Percentiles rank a stretch among this genome's conserved stretches.
Conservation (phyloP, 164 flowering plant species). For the Echeveria elegans region DNA sequence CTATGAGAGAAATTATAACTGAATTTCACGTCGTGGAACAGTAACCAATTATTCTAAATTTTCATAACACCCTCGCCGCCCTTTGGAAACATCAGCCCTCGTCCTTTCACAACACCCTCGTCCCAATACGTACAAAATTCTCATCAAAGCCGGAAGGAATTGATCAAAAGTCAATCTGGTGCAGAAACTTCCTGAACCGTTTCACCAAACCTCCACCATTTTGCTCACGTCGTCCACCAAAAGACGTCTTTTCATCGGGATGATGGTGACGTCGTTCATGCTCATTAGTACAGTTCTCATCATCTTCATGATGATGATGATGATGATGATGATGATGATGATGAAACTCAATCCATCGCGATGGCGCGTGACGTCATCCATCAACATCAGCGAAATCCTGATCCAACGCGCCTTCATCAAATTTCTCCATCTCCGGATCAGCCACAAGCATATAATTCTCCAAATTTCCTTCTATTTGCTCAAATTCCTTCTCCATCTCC, state of each 20-base stretch:
- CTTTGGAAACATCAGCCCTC: too few relatives aligned
- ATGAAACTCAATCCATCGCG: not conserved
- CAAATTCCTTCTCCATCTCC: not conserved
- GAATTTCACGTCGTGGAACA: too few relatives aligned
- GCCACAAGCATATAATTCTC: not conserved
- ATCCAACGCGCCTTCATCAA: not conserved
- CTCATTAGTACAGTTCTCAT: constrained; percentile 6
- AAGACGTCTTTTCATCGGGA: constrained; percentile 10
- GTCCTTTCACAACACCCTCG: too few relatives aligned
- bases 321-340: constrained; percentile 2
- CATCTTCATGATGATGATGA: constrained; percentile 1
- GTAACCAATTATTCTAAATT: too few relatives aligned
- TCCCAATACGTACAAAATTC: too few relatives aligned
- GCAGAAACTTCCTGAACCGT: constrained; percentile 28
- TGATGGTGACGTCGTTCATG: not conserved
- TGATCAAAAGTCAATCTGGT: constrained; percentile 16
- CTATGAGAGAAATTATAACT: too few relatives aligned
- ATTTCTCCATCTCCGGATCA: not conserved
- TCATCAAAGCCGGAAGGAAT: too few relatives aligned
- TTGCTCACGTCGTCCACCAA: too few relatives aligned
- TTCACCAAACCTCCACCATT: constrained; percentile 22
- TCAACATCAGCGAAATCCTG: not conserved
- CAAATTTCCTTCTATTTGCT: not conserved
- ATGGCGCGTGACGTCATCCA: not conserved
- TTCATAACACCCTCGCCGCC: too few relatives aligned